These are phyloP conservation scores for Baudoinia panamericana DNA, from an alignment of 495 filamentous ascomycete species.

Conservation along the genomic window DNA sequence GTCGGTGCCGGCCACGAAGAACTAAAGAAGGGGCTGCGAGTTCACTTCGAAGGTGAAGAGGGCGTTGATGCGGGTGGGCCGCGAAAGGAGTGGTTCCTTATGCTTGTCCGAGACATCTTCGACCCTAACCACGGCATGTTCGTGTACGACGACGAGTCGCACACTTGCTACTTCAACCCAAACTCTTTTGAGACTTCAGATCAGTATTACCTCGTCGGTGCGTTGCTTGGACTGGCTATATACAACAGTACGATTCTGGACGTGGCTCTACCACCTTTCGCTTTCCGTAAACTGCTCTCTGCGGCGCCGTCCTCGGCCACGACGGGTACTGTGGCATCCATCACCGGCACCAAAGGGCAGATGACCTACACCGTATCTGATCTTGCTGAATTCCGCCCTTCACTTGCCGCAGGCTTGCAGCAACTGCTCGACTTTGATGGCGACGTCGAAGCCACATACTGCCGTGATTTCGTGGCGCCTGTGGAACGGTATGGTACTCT, in stretches of 20 bases:
- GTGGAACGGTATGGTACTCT: conserved; percentile 64
- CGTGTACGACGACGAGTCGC: conserved; percentile 86
- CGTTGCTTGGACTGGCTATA: conserved; percentile 78
- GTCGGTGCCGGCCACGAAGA: conserved; percentile 74
- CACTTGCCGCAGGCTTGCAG: conserved; percentile 61
- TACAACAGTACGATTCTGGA: conserved; percentile 96
- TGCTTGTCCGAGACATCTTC: conserved; percentile 84
- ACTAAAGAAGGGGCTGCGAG: conserved; percentile 82
- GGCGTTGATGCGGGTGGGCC: conserved; percentile 85
- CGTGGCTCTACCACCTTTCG: conserved; percentile 81
- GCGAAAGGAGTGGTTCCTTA: conserved; percentile 90
- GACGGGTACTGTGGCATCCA: conserved; percentile 34
- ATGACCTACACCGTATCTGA: conserved; percentile 71
- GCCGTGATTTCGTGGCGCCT: conserved; percentile 69
- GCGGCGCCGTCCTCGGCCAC: conserved; percentile 42
- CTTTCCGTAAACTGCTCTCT: conserved; percentile 75
- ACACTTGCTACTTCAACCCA: conserved; percentile 91
- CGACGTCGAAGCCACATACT: conserved; percentile 70
- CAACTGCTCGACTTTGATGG: conserved; percentile 73
- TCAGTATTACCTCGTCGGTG: conserved; percentile 85
- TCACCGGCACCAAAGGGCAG: conserved; percentile 34
- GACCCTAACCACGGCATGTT: conserved; percentile 87
- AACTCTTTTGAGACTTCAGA: conserved; percentile 84
- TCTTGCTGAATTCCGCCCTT: conserved; percentile 70
- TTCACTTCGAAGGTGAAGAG: conserved; percentile 81